Percentiles rank a stretch among this genome's conserved stretches.
Evolutionary conservation across 139 green algal genomes (phyloP).

Genomic region (Chlamydomonas sp.): DNA sequence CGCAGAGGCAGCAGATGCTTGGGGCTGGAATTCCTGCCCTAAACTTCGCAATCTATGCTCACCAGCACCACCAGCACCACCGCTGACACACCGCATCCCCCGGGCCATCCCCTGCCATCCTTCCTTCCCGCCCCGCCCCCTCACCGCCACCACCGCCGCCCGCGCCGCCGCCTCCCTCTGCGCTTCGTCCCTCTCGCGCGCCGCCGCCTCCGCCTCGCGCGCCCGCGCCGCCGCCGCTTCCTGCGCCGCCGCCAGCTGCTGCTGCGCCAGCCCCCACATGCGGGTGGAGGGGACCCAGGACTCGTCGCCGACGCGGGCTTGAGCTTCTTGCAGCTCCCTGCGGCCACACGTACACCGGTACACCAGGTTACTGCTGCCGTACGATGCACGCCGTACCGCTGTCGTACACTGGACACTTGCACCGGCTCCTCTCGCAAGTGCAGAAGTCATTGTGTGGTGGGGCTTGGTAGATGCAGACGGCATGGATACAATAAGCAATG

Average conservation of each 20-base stretch:
- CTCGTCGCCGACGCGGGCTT: conserved; percentile 41
- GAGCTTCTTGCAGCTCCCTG: conserved; percentile 56
- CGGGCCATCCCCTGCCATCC: no score
- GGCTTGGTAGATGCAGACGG: no score
- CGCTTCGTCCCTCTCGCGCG: conserved; percentile 41
- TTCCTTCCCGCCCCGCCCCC: background rate
- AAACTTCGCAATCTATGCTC: no score
- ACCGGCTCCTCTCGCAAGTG: no score
- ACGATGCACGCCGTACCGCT: background rate
- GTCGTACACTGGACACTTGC: no score
- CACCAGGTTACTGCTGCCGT: background rate
- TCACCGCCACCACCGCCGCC: conserved; percentile 10
- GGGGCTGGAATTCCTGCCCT: no score
- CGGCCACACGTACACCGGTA: background rate
- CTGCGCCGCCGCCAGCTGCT: conserved; percentile 3
- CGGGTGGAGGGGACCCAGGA: conserved; percentile 49
- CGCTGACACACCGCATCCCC: no score
- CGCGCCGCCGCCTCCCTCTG: conserved; percentile 14
- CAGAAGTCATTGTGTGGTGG: no score
- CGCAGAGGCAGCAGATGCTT: background rate
- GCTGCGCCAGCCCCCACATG: background rate
- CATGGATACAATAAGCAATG: no score
- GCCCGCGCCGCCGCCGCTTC: conserved; percentile 31
- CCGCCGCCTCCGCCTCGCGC: conserved; percentile 36
- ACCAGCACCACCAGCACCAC: no score